Evolutionary conservation across 805 yeast genomes (phyloP).

Genomic region (Cyberlindnera bimundalis): DNA sequence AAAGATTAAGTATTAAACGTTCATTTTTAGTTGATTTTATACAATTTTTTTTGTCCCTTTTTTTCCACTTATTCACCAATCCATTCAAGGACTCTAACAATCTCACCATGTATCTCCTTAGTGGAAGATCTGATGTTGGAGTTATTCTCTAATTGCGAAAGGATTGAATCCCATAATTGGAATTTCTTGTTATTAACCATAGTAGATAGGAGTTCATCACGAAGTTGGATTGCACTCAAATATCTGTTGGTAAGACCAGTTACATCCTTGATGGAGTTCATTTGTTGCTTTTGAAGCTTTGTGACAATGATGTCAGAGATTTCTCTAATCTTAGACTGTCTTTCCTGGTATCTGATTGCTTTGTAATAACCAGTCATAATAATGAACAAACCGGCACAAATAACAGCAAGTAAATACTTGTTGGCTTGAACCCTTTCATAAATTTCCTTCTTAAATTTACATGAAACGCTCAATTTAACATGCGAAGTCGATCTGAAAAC

Average conservation of each 20-base stretch:
- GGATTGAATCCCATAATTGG: conserved; percentile 56
- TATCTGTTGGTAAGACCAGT: conserved; percentile 40
- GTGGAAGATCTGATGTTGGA: conserved; percentile 59
- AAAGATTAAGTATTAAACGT: too few relatives aligned
- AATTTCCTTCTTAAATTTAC: conserved; percentile 53
- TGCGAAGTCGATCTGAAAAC: conserved; percentile 72
- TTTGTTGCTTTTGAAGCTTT: conserved; percentile 47
- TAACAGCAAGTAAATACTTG: conserved; percentile 19
- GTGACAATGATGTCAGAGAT: conserved; percentile 46
- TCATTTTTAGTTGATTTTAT: too few relatives aligned
- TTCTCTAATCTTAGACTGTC: conserved; percentile 41
- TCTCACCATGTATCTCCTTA: conserved; percentile 80
- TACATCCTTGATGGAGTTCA: conserved; percentile 30
- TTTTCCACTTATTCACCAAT: conserved; percentile 35
- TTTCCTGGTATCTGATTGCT: conserved; percentile 35
- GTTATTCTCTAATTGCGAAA: conserved; percentile 56
- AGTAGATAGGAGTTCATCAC: conserved; percentile 55
- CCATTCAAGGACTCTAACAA: conserved; percentile 89
- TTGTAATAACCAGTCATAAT: conserved; percentile 29
- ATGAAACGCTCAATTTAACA: conserved; percentile 54
- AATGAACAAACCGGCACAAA: not conserved
- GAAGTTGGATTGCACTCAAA: conserved; percentile 66
- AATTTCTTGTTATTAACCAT: conserved; percentile 33
- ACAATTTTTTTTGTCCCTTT: not conserved
- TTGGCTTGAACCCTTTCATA: conserved; percentile 34